Base-by-base conservation (phyloP, 257 asterid genomes). In the Coffea canephora region DNA sequence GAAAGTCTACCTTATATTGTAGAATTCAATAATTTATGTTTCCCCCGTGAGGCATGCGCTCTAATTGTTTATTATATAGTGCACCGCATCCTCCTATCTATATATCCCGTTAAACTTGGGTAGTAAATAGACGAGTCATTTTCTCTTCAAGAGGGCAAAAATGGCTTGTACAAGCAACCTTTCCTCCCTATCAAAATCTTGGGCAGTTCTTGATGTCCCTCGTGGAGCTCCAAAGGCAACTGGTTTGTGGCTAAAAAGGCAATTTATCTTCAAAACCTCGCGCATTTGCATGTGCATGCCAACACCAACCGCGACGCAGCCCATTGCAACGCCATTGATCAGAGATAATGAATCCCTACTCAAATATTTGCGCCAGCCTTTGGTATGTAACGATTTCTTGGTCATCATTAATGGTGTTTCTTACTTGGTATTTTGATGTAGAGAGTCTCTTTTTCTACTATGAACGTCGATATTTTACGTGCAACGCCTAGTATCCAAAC, bases 311-410 rank as follows among this genome's bases (percentile, higher is more conserved):
- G n/a, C 69, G 39, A 49, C 74, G 48, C 82, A 27, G 73, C 74
- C 48, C n/a, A 46, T 79, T 0, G 83, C 83, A 34, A 50, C 83
- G 50, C 83, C 78, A 0, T 23, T 79, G 74, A 79, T 79, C 59
- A 79, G 27, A 49, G 78, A 79, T 46, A 73, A 73, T 15, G 83
- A 79, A 23, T 79, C 83, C 16, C 74, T 79, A 8, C 74, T 79
- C 25, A 73, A 66, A 16, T 79, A 70, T 34, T 50, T 79, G 74
- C 83, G 54, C 8, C 83, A 79, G 21, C 78, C 83, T 2, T 0
- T 39, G 78, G 83, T 79, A 57, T 14, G 50, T 18, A 43, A 11
- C 21, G 2, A 12, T 48, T 31, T 75, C 27, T 6, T 31, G 1
- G 21, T 74, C 13, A 21, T 19, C 43, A 36, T 31, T 31, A 31